Evolutionary conservation across 2,329 filamentous ascomycete species (phyloP), one percentile per base, ranked within the genome.

Genomic region (Juglanconis sp.): DNA sequence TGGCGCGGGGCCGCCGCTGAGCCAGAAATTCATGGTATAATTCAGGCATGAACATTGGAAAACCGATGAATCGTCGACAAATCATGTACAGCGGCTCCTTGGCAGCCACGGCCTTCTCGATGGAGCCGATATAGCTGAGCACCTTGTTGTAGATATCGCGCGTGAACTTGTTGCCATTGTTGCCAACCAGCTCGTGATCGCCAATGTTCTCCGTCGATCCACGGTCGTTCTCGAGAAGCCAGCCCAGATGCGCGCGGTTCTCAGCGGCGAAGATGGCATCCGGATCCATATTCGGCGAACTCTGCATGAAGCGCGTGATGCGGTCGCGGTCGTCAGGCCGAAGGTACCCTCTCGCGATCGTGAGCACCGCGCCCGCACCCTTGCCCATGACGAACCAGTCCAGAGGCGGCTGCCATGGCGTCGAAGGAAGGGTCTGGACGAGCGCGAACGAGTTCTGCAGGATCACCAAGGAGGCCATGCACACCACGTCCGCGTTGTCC

Each of bases 331-430:
- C 44, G n/a, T 60, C 48, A 13, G 66, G 53, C n/a, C 68, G 54
- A 6, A 68, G 59, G 42, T 65, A 59, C 11, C 65, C 62, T 31
- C 63, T 62, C 15, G 70, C 72, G 47, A 67, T 70, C 3, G 60
- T 63, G 55, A 75, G 69, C 51, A 76, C 69, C 57, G 68, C 63
- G 0, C 71, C 71, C 2, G 72, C 72, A 17, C 73, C 73, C 10
- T 68, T 69, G 4, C 72, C 72, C 68, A 74, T 71, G 40, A 70
- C 67, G 47, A 74, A 60, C 71, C 71, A 76, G 59, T 75, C 72
- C n/a, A 71, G 52, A 15, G 73, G 74, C 36, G 74, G 73, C 62
- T 74, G 69, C 74, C 74, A 76, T 2, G 72, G 72, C 50, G 71
- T 68, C 32, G 68, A 55, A 17, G 70, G 66, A 47, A 74, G 61